Base-by-base conservation (phyloP, 2,329 filamentous ascomycete species). In the Pleoardoris graminearum region DNA sequence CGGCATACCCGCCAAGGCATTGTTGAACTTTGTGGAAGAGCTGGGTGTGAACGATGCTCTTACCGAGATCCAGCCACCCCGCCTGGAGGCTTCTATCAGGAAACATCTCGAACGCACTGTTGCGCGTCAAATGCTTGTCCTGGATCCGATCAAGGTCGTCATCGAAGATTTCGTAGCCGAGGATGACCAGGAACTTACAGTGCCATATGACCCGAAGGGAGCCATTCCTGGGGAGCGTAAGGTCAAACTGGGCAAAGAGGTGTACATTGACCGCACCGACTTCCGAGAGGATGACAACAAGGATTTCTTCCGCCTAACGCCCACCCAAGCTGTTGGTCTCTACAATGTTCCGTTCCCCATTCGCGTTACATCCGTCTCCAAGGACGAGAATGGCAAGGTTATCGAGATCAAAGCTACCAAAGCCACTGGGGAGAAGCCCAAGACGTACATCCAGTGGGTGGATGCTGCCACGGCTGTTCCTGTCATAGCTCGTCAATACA, bases 21-120 rank as follows among this genome's bases (percentile, higher is more conserved):
- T 97, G 54, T 83, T 96, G 52, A 87, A 90, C 49, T 97, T 97
- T 65, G 86, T 97, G 53, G 90, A 91, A 61, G 91, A 96, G 73
- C 85, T 97, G 17, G 93, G 92, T 27, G 91, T 97, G 33, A 96
- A 92, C 0, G 95, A 91, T 30, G 82, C 87, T 33, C 84, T 85
- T 47, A 89, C 88, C 3, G 85, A 89, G 58, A 96, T 96, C 62
- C 85, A 93, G 70, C 86, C 90, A 41, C 76, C 82, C 51, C 86
- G 88, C n/a, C 91, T 97, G 56, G 93, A 97, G 67, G 86, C 93
- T 68, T 86, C 85, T 0, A 85, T 97, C 54, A 86, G 93, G 19
- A 86, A 86, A 59, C 95, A 96, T 70, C 85, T 97, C 12, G 93
- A 97, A 72, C 84, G 84, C 43, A 91, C 90, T 0, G 91, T 96